Base-by-base conservation (phyloP, 129 eudicot genomes). In the Centella asiatica region DNA sequence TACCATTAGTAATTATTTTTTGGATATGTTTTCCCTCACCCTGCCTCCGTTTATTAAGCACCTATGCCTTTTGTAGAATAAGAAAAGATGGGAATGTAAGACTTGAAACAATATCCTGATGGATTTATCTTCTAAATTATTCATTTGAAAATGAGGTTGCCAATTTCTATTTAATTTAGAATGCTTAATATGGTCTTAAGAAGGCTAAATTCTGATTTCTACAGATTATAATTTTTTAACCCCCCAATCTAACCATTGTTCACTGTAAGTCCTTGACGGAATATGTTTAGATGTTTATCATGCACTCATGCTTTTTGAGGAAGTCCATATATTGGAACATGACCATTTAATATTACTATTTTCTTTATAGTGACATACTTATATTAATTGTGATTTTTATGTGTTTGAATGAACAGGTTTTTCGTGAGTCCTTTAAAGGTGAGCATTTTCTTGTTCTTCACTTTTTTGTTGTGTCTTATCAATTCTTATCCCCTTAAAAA, bases 351-450 rank as follows among this genome's bases (percentile, higher is more conserved):
- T 1, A 11, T 12, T 15, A 42, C 47, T n/a, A 48, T 48, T 22
- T 1, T 5, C 14, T 19, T 48, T n/a, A 3, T 22, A 9, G 54
- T 48, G 24, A 20, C 4, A 19, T n/a, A 13, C 4, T 46, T 19
- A 48, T 22, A n/a, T 48, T 48, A 26, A 48, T 25, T n/a, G 4
- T 20, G 48, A 62, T 34, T 66, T 7, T n/a, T 42, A 60, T 61
- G 60, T 39, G 18, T 69, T 78, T 70, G 37, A 44, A 47, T 61
- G 37, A 69, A 70, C 95, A 89, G 97, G 93, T 82, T 66, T 49
- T 70, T 67, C 92, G 97, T 54, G 97, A 89, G 72, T 70, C 81
- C 66, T 73, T 72, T 49, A 72, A 76, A 77, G 88, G 97, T 85
- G 77, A 70, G 78, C 60, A 57, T 59, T 69, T 61, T 6, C 23